Conservation (phyloP, 352 stramenopile genomes). For the Saprolegnia diclina region DNA sequence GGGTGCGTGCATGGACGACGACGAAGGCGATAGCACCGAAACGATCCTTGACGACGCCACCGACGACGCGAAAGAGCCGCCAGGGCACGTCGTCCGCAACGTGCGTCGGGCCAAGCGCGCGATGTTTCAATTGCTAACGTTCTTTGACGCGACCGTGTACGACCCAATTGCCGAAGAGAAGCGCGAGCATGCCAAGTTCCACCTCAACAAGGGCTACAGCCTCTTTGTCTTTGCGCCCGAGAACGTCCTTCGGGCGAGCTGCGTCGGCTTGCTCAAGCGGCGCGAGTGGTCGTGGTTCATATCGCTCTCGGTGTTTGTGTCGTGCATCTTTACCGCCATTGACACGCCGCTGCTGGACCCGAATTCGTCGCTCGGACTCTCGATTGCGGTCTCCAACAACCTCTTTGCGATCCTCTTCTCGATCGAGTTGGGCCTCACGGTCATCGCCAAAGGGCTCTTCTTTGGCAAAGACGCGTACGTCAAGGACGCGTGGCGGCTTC, state of each 20-base stretch:
- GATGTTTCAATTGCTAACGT: background rate
- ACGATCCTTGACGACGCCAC: background rate
- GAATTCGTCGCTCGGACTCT: conserved; percentile 34
- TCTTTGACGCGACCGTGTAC: conserved; percentile 4
- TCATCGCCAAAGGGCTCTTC: conserved; percentile 77
- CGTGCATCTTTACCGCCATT: conserved; percentile 18
- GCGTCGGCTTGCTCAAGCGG: conserved; percentile 10
- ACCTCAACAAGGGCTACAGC: conserved; percentile 27
- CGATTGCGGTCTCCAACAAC: conserved; percentile 64
- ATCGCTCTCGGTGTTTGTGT: conserved; percentile 52
- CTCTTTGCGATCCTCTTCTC: conserved; percentile 75
- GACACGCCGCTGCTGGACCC: conserved; percentile 79
- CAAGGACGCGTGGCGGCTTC: conserved; percentile 80
- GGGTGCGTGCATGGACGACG: conserved; percentile 79
- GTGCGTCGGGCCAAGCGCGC: background rate
- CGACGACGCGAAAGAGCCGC: background rate
- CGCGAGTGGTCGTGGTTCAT: conserved; percentile 48
- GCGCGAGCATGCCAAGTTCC: conserved; percentile 12
- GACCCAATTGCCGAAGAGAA: conserved; percentile 22
- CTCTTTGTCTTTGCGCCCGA: conserved; percentile 51
- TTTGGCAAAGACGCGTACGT: conserved; percentile 72
- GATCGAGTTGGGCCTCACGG: conserved; percentile 86
- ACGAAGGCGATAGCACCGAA: conserved; percentile 34
- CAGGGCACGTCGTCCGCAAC: background rate
- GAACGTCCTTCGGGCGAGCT: conserved; percentile 36